These are phyloP conservation scores for Sarocladiaceae sp. DNA, from an alignment of 2,329 filamentous ascomycete species.

Conservation along the genomic window DNA sequence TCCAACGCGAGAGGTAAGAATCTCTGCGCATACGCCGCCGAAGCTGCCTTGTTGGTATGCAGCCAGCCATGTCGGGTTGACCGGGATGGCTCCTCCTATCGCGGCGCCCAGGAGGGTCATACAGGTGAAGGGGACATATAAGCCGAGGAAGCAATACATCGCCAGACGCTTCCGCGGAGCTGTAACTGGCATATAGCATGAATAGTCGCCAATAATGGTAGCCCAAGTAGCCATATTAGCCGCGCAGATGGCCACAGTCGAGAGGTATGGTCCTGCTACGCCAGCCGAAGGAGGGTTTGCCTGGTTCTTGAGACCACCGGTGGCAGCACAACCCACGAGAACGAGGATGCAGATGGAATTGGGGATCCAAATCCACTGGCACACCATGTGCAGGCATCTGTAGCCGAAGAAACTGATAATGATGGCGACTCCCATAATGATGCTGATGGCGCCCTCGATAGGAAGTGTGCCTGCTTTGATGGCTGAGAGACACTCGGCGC, in stretches of 20 bases:
- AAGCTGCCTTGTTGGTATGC: conserved; percentile 3
- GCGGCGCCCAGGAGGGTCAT: conserved; percentile 1
- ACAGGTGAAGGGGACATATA: conserved; percentile 2
- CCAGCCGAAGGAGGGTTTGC: not conserved
- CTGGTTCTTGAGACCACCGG: conserved; percentile 4
- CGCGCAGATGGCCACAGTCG: not conserved
- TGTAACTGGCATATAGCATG: not conserved
- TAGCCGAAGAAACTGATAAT: conserved; percentile 6
- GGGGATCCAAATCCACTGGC: conserved; percentile 3
- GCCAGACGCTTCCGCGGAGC: not conserved
- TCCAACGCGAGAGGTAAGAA: not conserved
- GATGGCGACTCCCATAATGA: conserved; percentile 4
- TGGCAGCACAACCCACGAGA: conserved; percentile 1
- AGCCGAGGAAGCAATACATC: not conserved
- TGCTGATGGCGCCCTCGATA: conserved; percentile 3
- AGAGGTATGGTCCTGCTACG: not conserved
- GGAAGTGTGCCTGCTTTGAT: not conserved
- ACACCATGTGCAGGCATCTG: not conserved
- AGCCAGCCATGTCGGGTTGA: not conserved
- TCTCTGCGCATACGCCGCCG: not conserved
- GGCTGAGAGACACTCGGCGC: not conserved
- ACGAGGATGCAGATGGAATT: conserved; percentile 2
- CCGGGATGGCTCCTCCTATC: not conserved
- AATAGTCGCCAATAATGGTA: conserved; percentile 1
- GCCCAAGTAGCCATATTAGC: not conserved